These are phyloP conservation scores for Leucosporidium creatinivorum DNA, from an alignment of 768 basidiomycete species.

Conservation along the genomic window DNA sequence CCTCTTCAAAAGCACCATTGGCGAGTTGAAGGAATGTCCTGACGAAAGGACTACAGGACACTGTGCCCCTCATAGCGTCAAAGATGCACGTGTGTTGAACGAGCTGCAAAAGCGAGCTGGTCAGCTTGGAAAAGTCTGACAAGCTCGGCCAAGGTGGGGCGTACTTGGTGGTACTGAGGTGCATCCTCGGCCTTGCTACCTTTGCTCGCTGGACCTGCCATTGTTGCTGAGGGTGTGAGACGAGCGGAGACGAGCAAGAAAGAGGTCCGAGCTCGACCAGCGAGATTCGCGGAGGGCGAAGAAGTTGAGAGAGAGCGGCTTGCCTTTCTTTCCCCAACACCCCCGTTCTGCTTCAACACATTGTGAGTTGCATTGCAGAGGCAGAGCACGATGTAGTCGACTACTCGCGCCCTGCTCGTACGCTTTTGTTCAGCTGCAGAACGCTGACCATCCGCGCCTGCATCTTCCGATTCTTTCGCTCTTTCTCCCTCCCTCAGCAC, in stretches of 20 bases:
- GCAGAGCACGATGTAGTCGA: no score
- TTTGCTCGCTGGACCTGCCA: not conserved
- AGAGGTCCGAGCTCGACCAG: not conserved
- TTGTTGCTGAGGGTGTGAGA: not conserved
- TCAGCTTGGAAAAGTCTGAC: constrained; percentile 37
- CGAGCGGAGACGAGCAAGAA: not conserved
- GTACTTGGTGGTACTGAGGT: constrained; percentile 1
- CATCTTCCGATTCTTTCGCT: no score
- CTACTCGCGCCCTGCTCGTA: no score
- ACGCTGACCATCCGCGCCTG: no score
- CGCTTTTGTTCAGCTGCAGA: no score
- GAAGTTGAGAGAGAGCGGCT: no score
- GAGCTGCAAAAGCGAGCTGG: constrained; percentile 58
- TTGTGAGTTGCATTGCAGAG: no score
- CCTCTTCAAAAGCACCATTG: no score
- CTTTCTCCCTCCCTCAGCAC: no score
- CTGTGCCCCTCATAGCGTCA: constrained; percentile 36
- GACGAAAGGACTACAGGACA: constrained; percentile 65
- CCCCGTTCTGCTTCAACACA: no score
- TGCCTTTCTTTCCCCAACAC: no score
- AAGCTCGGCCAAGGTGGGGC: constrained; percentile 39
- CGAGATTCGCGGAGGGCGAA: not conserved
- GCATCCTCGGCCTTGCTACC: not conserved
- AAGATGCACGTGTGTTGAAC: constrained; percentile 61
- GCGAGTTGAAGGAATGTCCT: constrained; percentile 54